Evolutionary conservation across 768 basidiomycete genomes (phyloP), one percentile per base, ranked within the genome.

Genomic region (Tricholoma matsutake): DNA sequence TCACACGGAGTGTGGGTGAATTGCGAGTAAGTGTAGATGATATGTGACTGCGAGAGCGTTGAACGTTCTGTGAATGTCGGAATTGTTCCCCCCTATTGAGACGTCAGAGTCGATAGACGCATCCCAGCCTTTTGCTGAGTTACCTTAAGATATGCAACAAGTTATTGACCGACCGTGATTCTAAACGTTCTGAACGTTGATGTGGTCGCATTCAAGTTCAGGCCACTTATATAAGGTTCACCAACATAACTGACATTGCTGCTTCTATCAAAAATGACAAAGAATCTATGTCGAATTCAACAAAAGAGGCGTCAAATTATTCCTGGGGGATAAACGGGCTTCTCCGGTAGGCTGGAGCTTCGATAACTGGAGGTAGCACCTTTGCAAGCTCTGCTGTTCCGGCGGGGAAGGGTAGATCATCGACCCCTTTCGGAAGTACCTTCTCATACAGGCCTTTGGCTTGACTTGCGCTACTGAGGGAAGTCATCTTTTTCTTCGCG

Each of bases 331-430:
- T 79, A 72, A 93, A 92, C n/a, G 91, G 92, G 67, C 86, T 90
- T 57, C 82, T 81, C 61, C 89, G 86, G 63, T 86, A 85, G 3
- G 88, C 80, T 56, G 90, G 89, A 1, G 91, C 85, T 54, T 85
- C 86, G 18, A 94, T 81, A 56, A 91, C 76, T 34, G 80, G 77
- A 10, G 89, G 89, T 16, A 91, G 79, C 32, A 61, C 72, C 73
- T 79, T 84, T 16, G 90, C 94, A 75, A 92, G 76, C 70, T 92
- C 86, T 54, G 76, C 79, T 6, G 91, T 95, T 25, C 92, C 96
- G 31, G 92, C 94, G 2, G 96, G 96, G 81, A 96, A 95, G 9
- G 96, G 96, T 59, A 99, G 76, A 63, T 87, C 86, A 61, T 85
- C 84, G 14, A 99, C 86, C 45, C 92, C 90, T 68, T 87, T 91